Base-by-base conservation (phyloP, 495 filamentous ascomycete species). In the Glutinoglossum americanum region DNA sequence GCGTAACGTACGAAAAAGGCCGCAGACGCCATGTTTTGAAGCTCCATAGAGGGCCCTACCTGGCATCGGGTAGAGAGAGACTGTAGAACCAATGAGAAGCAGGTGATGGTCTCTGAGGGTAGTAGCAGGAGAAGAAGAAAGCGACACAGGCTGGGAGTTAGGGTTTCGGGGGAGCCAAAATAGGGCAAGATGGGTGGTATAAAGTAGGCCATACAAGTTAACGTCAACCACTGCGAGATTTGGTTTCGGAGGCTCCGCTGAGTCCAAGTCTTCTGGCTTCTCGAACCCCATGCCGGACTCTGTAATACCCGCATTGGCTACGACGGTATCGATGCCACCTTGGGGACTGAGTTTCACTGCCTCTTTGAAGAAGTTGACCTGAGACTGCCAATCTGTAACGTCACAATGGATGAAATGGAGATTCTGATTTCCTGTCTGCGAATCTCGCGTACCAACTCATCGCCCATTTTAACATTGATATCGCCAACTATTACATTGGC, bases 221-320 rank as follows among this genome's bases (percentile, higher is more conserved):
- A 83, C 76, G 51, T 76, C 72, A 19, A 82, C 39, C 54, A 78
- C 73, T n/a, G 68, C 66, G 25, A 80, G 70, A 15, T 69, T 61
- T 1, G 80, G 82, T 53, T 74, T 65, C 7, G 72, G 72, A 3
- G 78, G 76, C 25, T 67, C 64, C 5, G 72, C 68, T 23, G 62
- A 63, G 59, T 72, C 71, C 30, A 72, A 57, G 11, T 63, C 60
- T 6, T 54, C 51, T 0, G 73, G 72, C 26, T 61, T 30, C 56
- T 74, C 69, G 26, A 78, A 68, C 23, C 58, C 51, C 28, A 49
- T 49, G 13, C 67, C 68, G 10, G 66, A 60, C 0, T 62, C 60
- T 3, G 76, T 73, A 54, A 85, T 77, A 30, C 82, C 84, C 4
- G 84, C 83, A 63, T 81, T 84, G 51, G 81, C 80, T 56, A 85